These are phyloP conservation scores for Avena insularis DNA, from an alignment of 176 grass and related monocot species.

Conservation along the genomic window DNA sequence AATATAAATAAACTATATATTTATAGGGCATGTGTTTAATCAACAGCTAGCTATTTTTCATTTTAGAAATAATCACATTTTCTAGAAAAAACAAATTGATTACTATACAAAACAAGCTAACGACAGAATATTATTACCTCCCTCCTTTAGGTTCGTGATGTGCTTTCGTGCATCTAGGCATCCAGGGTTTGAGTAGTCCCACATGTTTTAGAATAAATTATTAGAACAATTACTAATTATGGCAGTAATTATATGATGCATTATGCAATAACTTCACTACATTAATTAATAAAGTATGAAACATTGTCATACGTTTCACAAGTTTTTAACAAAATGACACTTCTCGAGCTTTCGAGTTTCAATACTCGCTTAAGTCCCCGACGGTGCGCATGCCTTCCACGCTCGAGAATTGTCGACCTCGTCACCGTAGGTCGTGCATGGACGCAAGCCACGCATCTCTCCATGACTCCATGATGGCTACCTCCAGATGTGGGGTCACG, in stretches of 20 bases:
- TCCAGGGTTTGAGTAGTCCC: slow-evolving; percentile 89
- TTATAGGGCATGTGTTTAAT: too few species aligned
- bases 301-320: not conserved
- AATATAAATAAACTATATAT: too few species aligned
- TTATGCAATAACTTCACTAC: not conserved
- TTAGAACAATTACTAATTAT: not conserved
- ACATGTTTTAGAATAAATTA: slow-evolving; percentile 54
- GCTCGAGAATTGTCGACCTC: too few species aligned
- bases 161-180: slow-evolving; percentile 95
- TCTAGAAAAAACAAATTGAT: too few species aligned
- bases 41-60: too few species aligned
- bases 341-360: not conserved
- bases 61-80: too few species aligned
- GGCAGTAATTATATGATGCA: not conserved
- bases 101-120: too few species aligned
- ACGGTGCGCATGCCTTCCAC: too few species aligned
- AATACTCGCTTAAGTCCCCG: not conserved
- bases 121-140: slow-evolving; percentile 47
- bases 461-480: too few species aligned
- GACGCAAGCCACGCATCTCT: too few species aligned
- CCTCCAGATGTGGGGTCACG: too few species aligned
- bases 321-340: not conserved
- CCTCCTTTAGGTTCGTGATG: slow-evolving; percentile 87
- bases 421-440: too few species aligned
- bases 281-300: not conserved